phyloP scores from a whole-genome alignment of 192 early-diverging fungal genomes.

The Podila horticola region DNA sequence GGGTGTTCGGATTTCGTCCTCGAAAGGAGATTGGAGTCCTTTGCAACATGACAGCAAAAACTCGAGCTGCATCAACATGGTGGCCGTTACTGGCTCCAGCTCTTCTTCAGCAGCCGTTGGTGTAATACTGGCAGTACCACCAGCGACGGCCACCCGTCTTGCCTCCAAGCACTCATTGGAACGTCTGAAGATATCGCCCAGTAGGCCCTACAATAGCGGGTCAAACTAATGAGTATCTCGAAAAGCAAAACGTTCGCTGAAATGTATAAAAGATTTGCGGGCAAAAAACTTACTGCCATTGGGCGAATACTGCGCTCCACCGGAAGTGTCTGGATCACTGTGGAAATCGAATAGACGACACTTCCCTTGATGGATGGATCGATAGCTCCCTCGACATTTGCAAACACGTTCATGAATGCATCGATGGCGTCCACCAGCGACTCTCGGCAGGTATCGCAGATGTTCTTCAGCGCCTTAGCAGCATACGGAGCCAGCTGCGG shows the following conservation, averaged over 20 bases:
- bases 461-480: slow-evolving; percentile 70
- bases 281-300: slow-evolving; percentile 24
- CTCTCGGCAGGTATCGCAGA: slow-evolving; percentile 78
- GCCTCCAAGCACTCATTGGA: slow-evolving; percentile 45
- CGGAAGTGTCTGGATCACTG: slow-evolving; percentile 45
- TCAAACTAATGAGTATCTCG: not conserved
- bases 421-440: slow-evolving; percentile 67
- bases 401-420: slow-evolving; percentile 67
- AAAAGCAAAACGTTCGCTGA: not conserved
- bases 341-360: slow-evolving; percentile 46
- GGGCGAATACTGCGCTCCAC: slow-evolving; percentile 34
- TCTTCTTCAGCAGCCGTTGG: slow-evolving; percentile 18
- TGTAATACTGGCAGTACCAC: slow-evolving; percentile 5
- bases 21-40: slow-evolving; percentile 63
- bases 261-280: not conserved
- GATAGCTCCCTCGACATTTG: slow-evolving; percentile 58
- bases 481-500: slow-evolving; percentile 67
- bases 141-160: slow-evolving; percentile 12
- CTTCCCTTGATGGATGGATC: slow-evolving; percentile 49
- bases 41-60: slow-evolving; percentile 61
- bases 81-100: slow-evolving; percentile 28
- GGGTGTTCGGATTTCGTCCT: slow-evolving; percentile 51
- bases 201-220: slow-evolving; percentile 11
- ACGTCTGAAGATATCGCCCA: slow-evolving; percentile 43
- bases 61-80: slow-evolving; percentile 55